Base-by-base conservation (phyloP, 768 basidiomycete species). In the Mycena galericulata region DNA sequence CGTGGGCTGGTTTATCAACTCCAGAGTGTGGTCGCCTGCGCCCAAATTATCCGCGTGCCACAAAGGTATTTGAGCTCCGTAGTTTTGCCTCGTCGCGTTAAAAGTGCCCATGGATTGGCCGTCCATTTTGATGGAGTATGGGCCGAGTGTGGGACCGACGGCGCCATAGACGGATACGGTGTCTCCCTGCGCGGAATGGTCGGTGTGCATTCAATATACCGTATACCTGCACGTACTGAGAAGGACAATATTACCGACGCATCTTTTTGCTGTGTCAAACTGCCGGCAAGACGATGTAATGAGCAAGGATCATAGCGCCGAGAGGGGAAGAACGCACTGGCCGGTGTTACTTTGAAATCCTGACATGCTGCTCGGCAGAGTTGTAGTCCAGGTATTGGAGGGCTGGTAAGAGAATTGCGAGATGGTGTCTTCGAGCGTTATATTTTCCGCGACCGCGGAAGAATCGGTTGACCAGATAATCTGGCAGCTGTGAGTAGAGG, bases 161-260 rank as follows among this genome's bases (percentile, higher is more conserved):
- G 79, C 24, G 10, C 84, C 83, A 29, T 78, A 79, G 27, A 83
- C 75, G 22, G 77, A 54, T 66, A 83, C 41, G 73, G 72, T 68
- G 72, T 73, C 34, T 66, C 77, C 51, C 68, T 63, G 36, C 36
- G 27, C 4, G 45, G 14, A 18, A 24, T 34, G 50, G 62, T 15
- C 24, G n/a, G 54, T 11, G n/a, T 15, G 32, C 40, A 38, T 2
- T 9, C 24, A 49, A 15, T 2, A 27, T 27, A 49, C 4, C 24
- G 47, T 2, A 36, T 6, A 36, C 34, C 8, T 36, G 38, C 8
- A 66, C 73, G 26, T 8, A 74, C 75, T 34, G 69, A 61, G 40
- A 76, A 76, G 6, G 56, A 62, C 8, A 72, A 63, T 17, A 45
- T 66, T 18, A 68, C 65, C 20, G 72, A 66, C 24, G 74, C 75